phyloP scores from a whole-genome alignment of 441 rosid species.

The Mallotus repandus region DNA sequence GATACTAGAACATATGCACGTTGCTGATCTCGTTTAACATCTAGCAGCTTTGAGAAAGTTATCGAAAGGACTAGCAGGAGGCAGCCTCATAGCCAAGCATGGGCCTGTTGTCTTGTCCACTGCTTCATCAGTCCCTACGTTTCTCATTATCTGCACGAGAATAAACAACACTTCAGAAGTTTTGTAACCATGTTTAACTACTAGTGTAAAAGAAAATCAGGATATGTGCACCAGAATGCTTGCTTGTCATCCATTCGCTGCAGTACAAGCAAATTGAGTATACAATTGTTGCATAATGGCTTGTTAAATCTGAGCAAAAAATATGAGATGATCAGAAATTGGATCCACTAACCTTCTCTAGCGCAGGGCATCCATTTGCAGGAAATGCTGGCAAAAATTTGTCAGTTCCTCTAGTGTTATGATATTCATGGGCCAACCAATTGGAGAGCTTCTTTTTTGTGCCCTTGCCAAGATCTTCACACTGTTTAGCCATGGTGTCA shows the following conservation, averaged over 20 bases:
- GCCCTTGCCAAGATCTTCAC: constrained; percentile 84
- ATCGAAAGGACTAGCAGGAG: constrained; percentile 95
- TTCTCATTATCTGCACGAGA: constrained; percentile 24
- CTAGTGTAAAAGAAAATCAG: not conserved
- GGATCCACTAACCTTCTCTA: constrained; percentile 40
- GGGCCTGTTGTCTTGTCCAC: constrained; percentile 36
- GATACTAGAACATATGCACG: not conserved
- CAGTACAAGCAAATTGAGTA: not conserved
- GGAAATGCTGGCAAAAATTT: constrained; percentile 28
- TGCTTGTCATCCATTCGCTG: not conserved
- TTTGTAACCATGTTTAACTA: not conserved
- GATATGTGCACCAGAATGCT: not conserved
- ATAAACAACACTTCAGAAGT: not conserved
- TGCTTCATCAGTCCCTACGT: constrained; percentile 23
- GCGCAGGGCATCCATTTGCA: constrained; percentile 27
- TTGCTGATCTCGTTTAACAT: constrained; percentile 30
- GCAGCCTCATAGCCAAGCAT: constrained; percentile 66
- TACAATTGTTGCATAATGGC: not conserved
- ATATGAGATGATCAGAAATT: not conserved
- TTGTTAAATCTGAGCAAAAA: not conserved
- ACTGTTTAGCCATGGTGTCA: constrained; percentile 70
- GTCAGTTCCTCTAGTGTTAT: constrained; percentile 31
- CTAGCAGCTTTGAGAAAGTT: constrained; percentile 98
- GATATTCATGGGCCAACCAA: constrained; percentile 81
- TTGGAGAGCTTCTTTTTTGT: constrained; percentile 82